Evolutionary conservation across 2,329 filamentous ascomycete genomes (phyloP), one percentile per base, ranked within the genome.

Genomic region (Coniella vitis): DNA sequence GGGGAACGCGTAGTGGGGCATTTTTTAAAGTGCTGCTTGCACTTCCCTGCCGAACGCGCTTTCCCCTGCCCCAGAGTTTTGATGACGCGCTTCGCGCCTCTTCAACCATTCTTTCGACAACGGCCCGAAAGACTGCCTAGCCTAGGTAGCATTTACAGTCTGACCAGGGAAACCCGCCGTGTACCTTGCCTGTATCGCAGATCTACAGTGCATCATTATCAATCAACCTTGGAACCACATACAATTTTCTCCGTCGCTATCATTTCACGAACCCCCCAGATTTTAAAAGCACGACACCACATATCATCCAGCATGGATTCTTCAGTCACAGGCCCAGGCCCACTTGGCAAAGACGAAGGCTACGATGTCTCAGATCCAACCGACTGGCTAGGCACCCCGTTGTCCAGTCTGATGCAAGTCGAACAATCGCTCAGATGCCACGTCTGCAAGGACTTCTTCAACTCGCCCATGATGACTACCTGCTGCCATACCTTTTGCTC

Each of bases 401-500:
- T 94, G 1, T 69, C 79, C 14, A 71, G 71, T 13, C 77, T 94
- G 47, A 74, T 81, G 41, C 71, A 78, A 13, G 79, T 98, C 54
- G 93, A 98, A 61, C 83, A 86, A 52, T 83, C 90, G 3, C 75
- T 98, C 17, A 87, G 93, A 58, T 98, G 93, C 68, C 88, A 97
- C 67, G 87, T 98, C 52, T 98, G 93, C 79, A 97, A 97, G 65
- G 94, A 98, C 66, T 95, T 97, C 68, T 97, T 87, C 71, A 82
- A 82, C 53, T 95, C 90, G 44, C 93, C 93, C 0, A 93, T 98
- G 79, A 84, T 96, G 54, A 98, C 93, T 1, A 87, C 87, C 1
- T 98, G 93, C 69, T 86, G 82, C 47, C 93, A 98, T 64, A 97
- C 93, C 0, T 98, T 98, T 63, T 98, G 93, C 73, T 96, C 91